Conservation (phyloP, 495 filamentous ascomycete species). For the Tuber magnatum region DNA sequence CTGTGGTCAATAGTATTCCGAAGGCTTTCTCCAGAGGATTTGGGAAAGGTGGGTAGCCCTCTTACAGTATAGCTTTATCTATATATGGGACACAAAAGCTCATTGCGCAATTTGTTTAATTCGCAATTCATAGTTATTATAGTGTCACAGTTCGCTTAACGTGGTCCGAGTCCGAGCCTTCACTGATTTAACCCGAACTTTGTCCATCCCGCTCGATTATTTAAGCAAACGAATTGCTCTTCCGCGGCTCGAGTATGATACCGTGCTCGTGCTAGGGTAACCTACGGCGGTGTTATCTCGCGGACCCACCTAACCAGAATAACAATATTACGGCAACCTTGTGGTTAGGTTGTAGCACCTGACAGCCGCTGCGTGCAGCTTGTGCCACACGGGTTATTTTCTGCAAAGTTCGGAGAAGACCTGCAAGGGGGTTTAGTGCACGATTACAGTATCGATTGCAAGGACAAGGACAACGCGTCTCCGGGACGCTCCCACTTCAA, state of each 20-base stretch:
- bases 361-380: neutral
- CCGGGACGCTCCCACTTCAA: conserved; percentile 3
- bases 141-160: no score
- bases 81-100: no score
- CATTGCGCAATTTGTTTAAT: neutral
- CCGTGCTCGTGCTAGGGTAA: no score
- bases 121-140: neutral
- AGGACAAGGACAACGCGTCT: neutral
- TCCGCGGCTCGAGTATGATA: no score
- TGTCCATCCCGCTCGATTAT: no score
- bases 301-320: no score
- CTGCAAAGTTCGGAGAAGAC: neutral
- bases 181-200: no score
- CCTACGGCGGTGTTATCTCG: no score
- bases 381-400: neutral
- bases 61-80: no score
- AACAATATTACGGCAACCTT: neutral
- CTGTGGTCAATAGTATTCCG: neutral
- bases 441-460: neutral
- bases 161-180: no score
- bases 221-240: no score
- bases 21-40: neutral
- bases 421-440: neutral
- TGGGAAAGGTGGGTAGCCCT: neutral
- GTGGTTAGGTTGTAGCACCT: neutral